Conservation (phyloP, 169 alveolate species). For the Eimeria maxima region DNA sequence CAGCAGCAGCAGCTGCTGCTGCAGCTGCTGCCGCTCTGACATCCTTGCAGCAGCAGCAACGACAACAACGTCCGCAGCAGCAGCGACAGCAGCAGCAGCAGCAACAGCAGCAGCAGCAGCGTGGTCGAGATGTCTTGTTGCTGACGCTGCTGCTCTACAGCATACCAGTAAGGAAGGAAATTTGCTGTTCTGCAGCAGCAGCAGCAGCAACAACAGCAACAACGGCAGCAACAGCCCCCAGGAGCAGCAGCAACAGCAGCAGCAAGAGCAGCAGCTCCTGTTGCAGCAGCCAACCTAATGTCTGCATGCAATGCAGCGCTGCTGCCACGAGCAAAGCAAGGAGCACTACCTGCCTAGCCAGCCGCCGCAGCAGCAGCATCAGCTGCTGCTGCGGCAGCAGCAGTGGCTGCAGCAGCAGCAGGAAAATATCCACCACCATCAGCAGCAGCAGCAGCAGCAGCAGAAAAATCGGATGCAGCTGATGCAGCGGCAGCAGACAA, state of each 20-base stretch:
- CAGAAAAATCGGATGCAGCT: not conserved
- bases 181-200: not conserved
- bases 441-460: too few species aligned
- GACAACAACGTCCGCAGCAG: too few species aligned
- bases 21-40: too few species aligned
- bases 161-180: not conserved
- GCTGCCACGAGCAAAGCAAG: not conserved
- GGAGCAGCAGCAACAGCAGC: too few species aligned
- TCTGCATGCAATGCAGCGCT: not conserved
- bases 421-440: too few species aligned
- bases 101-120: too few species aligned
- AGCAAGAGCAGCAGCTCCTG: not conserved
- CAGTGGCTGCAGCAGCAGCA: constrained; percentile 13
- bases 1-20: too few species aligned
- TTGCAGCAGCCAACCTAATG: not conserved
- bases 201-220: constrained; percentile 30
- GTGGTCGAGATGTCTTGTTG: not conserved
- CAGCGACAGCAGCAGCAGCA: too few species aligned
- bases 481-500: constrained; percentile 15
- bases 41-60: too few species aligned
- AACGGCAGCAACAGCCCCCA: not conserved
- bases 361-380: constrained; percentile 11
- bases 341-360: not conserved
- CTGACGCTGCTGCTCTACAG: not conserved
- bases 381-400: constrained; percentile 47